A percentile compares a stretch with the other conserved stretches of the same genome.
Evolutionary conservation across 192 early-diverging fungal species (phyloP).

Genomic region (Umbelopsis isabellina): DNA sequence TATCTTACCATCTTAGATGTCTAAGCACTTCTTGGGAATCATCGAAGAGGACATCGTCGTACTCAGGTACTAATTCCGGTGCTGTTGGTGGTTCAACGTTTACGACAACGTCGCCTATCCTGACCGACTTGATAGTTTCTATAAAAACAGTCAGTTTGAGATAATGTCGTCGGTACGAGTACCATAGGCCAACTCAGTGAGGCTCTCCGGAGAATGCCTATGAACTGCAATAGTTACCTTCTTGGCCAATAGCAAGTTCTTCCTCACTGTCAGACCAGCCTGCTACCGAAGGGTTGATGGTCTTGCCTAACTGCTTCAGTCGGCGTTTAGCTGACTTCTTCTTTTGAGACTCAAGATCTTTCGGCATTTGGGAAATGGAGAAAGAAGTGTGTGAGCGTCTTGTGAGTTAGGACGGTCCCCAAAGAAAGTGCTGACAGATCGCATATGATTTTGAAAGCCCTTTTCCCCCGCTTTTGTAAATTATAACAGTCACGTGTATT

Average conservation of each 20-base stretch:
- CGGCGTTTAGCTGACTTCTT: slow-evolving; percentile 36
- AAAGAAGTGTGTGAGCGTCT: slow-evolving; percentile 21
- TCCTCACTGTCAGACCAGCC: slow-evolving; percentile 43
- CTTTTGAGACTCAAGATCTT: slow-evolving; percentile 8
- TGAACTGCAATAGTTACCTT: slow-evolving; percentile 27
- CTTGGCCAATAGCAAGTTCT: slow-evolving; percentile 30
- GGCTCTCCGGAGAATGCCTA: background rate
- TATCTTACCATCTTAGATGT: slow-evolving; percentile 43
- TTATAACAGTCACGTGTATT: background rate
- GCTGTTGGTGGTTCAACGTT: slow-evolving; percentile 44
- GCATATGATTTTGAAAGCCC: background rate
- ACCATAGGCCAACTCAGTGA: background rate
- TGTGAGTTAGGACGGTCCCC: background rate
- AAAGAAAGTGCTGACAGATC: slow-evolving; percentile 11
- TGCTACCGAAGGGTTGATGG: slow-evolving; percentile 20
- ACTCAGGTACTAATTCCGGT: slow-evolving; percentile 58
- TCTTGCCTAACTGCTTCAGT: slow-evolving; percentile 37
- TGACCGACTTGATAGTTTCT: slow-evolving; percentile 49
- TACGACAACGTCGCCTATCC: slow-evolving; percentile 61
- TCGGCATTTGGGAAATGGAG: slow-evolving; percentile 3
- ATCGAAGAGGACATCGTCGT: slow-evolving; percentile 54
- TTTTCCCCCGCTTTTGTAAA: background rate
- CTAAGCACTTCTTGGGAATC: slow-evolving; percentile 53
- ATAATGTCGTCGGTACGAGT: background rate
- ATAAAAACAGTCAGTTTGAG: background rate